A percentile compares a stretch with the other conserved stretches of the same genome.
Evolutionary conservation across 225 moss, liverwort and hornwort genomes (phyloP).

Genomic region (Sphagnum tenellum): DNA sequence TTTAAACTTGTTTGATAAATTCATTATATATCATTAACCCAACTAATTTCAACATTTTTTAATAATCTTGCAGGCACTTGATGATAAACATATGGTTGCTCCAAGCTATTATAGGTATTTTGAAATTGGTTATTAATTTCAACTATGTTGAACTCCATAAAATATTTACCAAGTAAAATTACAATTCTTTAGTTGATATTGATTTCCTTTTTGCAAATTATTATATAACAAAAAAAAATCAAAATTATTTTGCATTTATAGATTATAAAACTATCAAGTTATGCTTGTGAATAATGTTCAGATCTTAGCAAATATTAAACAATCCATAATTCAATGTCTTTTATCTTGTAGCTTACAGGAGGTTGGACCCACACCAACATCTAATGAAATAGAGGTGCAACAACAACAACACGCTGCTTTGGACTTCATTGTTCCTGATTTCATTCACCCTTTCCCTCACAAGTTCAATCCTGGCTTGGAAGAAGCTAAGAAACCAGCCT

Average conservation of each 20-base stretch:
- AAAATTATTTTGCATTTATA: neutral
- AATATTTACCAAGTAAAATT: too few species aligned
- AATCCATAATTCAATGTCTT: neutral
- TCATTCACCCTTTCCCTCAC: constrained; percentile 3
- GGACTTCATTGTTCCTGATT: constrained; percentile 3
- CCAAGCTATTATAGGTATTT: neutral
- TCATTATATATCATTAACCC: too few species aligned
- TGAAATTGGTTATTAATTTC: neutral
- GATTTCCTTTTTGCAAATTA: neutral
- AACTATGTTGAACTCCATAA: too few species aligned
- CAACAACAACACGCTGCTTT: neutral
- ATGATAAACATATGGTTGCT: too few species aligned
- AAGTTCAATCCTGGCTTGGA: neutral
- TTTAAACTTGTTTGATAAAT: too few species aligned
- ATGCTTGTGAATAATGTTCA: neutral
- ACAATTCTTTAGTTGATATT: too few species aligned
- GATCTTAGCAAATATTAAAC: neutral
- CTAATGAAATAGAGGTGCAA: neutral
- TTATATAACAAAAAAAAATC: neutral
- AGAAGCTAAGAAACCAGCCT: neutral
- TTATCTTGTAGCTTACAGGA: neutral
- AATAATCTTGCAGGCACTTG: too few species aligned
- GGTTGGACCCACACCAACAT: neutral
- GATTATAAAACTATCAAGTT: neutral
- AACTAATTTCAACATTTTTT: too few species aligned